These are phyloP conservation scores for Chlamydomonas urium DNA, from an alignment of 139 green algal genomes.

Conservation along the genomic window DNA sequence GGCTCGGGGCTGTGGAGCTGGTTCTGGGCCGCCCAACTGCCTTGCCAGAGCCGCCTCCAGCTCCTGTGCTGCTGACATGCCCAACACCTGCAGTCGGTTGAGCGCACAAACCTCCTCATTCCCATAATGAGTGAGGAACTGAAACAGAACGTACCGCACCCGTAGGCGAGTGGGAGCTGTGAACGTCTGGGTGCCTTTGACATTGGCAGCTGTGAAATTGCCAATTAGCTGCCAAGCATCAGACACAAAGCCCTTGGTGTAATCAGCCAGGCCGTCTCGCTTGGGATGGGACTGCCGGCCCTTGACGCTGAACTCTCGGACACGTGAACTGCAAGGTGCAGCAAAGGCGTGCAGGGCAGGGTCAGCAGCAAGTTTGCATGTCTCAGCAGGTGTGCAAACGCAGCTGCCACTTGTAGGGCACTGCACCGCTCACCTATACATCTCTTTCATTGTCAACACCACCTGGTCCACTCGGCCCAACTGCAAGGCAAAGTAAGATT, in stretches of 20 bases:
- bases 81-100: constrained; percentile 71
- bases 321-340: constrained; percentile 17
- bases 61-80: constrained; percentile 76
- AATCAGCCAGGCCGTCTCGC: constrained; percentile 43
- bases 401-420: too few relatives aligned
- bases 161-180: constrained; percentile 17
- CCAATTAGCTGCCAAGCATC: constrained; percentile 68
- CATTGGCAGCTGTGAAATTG: constrained; percentile 68
- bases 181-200: constrained; percentile 71
- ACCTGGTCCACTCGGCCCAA: too few relatives aligned
- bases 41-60: constrained; percentile 66
- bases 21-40: constrained; percentile 12
- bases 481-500: too few relatives aligned
- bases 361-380: too few relatives aligned
- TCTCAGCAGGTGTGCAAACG: too few relatives aligned
- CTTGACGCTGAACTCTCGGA: constrained; percentile 53
- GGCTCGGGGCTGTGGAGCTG: neutral
- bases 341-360: too few relatives aligned
- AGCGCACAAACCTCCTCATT: constrained; percentile 81
- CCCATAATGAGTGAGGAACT: constrained; percentile 70
- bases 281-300: constrained; percentile 40
- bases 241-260: constrained; percentile 36
- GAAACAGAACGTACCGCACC: constrained; percentile 71
- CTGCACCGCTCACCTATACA: too few relatives aligned
- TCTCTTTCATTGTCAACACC: too few relatives aligned